Percentiles rank a stretch among this genome's conserved stretches.
Conservation (phyloP, 495 filamentous ascomycete genomes). For the Daldinia caldariorum region DNA sequence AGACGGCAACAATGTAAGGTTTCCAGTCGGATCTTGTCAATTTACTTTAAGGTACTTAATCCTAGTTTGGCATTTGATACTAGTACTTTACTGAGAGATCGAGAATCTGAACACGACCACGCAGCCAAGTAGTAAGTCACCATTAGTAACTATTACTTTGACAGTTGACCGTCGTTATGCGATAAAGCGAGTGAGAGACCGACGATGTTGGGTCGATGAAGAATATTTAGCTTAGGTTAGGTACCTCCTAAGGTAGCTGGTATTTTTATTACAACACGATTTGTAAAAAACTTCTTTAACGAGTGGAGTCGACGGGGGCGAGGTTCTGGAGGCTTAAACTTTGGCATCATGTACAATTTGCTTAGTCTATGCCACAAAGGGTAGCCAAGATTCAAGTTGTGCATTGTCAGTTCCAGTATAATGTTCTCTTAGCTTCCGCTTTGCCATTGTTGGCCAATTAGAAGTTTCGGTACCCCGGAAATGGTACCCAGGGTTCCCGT, state of each 20-base stretch:
- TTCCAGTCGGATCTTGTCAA: conserved; percentile 1
- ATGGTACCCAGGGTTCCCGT: not conserved
- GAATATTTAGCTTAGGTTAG: too few species aligned
- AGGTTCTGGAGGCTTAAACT: conserved; percentile 13
- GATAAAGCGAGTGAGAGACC: not conserved
- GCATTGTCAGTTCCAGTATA: conserved; percentile 35
- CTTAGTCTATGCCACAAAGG: conserved; percentile 45
- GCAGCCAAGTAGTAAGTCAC: not conserved
- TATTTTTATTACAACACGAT: conserved; percentile 21
- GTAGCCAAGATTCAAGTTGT: conserved; percentile 48
- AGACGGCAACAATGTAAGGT: not conserved
- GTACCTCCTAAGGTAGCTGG: too few species aligned
- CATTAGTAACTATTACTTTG: not conserved
- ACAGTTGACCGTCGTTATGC: conserved; percentile 1
- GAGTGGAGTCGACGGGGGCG: conserved; percentile 13
- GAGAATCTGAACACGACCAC: not conserved
- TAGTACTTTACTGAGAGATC: not conserved
- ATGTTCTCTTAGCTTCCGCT: conserved; percentile 7
- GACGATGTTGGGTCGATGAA: conserved; percentile 21
- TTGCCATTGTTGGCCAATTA: conserved; percentile 11
- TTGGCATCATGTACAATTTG: conserved; percentile 25
- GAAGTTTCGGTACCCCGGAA: not conserved
- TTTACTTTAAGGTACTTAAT: not conserved
- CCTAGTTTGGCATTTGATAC: not conserved
- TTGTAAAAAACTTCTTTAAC: conserved; percentile 24